Percentiles rank a stretch among this genome's conserved stretches.
phyloP scores from a whole-genome alignment of 352 stramenopile genomes.

The Phytophthora tentaculata region DNA sequence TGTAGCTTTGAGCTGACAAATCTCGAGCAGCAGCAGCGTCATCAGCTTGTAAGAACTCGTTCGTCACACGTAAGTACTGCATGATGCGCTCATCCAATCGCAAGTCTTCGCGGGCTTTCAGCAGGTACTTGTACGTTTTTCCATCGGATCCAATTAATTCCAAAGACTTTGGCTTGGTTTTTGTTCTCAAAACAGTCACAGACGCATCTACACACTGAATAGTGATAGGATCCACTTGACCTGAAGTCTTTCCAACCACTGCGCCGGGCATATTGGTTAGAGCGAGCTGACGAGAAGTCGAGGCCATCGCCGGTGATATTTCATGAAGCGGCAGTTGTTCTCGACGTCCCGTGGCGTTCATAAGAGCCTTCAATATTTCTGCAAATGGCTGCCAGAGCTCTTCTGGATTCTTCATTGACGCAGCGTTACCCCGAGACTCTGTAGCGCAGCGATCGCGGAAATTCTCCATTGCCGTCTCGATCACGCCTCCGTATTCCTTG shows the following conservation, averaged over 20 bases:
- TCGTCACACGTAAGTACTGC: constrained; percentile 84
- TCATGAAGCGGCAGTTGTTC: constrained; percentile 69
- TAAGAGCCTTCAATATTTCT: constrained; percentile 72
- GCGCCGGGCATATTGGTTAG: constrained; percentile 67
- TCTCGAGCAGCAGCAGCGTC: constrained; percentile 45
- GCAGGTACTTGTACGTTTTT: constrained; percentile 73
- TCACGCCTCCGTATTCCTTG: constrained; percentile 58
- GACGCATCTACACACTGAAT: constrained; percentile 46
- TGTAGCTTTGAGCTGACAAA: constrained; percentile 70
- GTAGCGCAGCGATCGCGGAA: constrained; percentile 54
- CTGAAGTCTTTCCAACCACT: constrained; percentile 23
- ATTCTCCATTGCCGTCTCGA: constrained; percentile 51
- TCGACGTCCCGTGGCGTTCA: constrained; percentile 45
- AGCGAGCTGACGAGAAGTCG: constrained; percentile 45
- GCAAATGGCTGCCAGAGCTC: constrained; percentile 75
- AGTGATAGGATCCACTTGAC: constrained; percentile 36
- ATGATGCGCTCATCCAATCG: constrained; percentile 91
- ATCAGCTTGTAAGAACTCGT: constrained; percentile 72
- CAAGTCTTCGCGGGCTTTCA: constrained; percentile 90
- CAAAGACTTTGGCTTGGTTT: constrained; percentile 89
- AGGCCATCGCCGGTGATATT: constrained; percentile 71
- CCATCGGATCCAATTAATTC: constrained; percentile 83
- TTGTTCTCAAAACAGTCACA: constrained; percentile 75
- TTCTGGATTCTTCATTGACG: constrained; percentile 29
- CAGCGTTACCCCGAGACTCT: constrained; percentile 21